Percentiles rank a stretch among this genome's conserved stretches.
phyloP scores from a whole-genome alignment of 2,329 filamentous ascomycete species.

The Diplocarpon mali region DNA sequence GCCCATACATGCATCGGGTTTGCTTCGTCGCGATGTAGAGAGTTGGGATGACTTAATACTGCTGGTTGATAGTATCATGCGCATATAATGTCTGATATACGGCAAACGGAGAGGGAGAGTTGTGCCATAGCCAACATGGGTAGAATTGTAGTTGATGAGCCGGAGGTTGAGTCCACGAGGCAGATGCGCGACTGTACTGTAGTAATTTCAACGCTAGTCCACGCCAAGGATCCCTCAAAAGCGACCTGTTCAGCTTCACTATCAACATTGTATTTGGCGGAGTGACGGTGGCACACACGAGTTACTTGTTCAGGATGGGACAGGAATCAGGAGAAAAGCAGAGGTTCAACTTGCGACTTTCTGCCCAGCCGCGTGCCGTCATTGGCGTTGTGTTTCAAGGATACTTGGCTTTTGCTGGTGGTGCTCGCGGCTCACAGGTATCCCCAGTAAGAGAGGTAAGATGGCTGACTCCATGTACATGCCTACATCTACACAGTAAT shows the following conservation, averaged over 20 bases:
- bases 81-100: not conserved
- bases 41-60: not conserved
- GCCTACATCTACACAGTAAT: no score
- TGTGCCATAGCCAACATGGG: not conserved
- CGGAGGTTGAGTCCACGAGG: not conserved
- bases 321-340: not conserved
- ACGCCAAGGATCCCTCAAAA: not conserved
- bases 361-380: no score
- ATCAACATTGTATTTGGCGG: not conserved
- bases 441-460: no score
- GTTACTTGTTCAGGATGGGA: not conserved
- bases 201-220: no score
- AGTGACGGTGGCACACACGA: not conserved
- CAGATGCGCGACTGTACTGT: no score
- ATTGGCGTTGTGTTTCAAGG: no score
- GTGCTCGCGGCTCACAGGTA: no score
- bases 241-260: not conserved
- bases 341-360: no score
- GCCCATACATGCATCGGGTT: not conserved
- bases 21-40: not conserved
- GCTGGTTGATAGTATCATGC: not conserved
- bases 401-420: no score
- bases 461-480: no score
- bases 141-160: not conserved
- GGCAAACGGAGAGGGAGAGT: not conserved